phyloP scores from a whole-genome alignment of 129 eudicot species.

The Logfia minima region DNA sequence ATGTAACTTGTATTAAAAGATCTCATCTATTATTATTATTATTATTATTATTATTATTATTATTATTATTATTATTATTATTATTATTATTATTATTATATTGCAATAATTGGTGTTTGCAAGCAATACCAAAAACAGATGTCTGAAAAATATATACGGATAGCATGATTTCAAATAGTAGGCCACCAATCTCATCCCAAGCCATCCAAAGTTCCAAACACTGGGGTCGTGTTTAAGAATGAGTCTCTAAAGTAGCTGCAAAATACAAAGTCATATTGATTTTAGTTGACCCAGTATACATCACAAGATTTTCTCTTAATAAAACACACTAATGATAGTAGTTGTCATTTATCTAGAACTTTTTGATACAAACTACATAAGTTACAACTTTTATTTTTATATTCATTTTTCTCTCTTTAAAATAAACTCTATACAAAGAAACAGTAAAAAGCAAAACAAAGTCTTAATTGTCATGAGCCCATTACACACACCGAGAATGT shows the following conservation, averaged over 20 bases:
- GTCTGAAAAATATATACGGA: not conserved
- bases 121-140: not conserved
- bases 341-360: no score
- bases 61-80: no score
- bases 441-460: not conserved
- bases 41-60: no score
- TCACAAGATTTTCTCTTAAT: no score
- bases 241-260: not conserved
- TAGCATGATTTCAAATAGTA: slow-evolving; percentile 15
- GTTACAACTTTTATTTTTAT: not conserved
- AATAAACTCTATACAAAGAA: not conserved
- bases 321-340: no score
- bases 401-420: not conserved
- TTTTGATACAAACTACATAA: not conserved
- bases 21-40: not conserved
- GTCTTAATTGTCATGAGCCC: no score
- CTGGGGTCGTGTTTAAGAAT: not conserved
- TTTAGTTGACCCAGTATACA: not conserved
- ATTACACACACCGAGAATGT: no score
- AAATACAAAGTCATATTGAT: not conserved
- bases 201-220: not conserved
- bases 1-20: no score
- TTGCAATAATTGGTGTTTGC: not conserved
- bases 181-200: slow-evolving; percentile 21
- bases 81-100: not conserved